A percentile compares a stretch with the other conserved stretches of the same genome.
Evolutionary conservation across 345 rosid species (phyloP).

Genomic region (Rhodamnia rubescens): DNA sequence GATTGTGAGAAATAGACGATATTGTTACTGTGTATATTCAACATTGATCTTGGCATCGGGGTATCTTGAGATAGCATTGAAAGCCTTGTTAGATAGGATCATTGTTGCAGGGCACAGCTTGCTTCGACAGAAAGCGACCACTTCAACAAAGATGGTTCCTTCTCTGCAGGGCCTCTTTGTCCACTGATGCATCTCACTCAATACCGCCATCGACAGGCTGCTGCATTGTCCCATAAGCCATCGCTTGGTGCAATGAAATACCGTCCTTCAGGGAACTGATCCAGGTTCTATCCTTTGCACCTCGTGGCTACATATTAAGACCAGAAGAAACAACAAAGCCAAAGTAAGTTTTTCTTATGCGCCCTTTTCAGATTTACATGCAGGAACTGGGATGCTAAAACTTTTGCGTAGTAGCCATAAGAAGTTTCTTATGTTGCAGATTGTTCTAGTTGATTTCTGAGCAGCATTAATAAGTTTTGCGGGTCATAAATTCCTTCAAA

Average conservation of each 20-base stretch:
- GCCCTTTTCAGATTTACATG: background rate
- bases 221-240: slow-evolving; percentile 28
- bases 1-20: background rate
- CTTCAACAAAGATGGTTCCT: slow-evolving; percentile 5
- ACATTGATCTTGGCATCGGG: slow-evolving; percentile 11
- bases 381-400: background rate
- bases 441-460: background rate
- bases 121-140: slow-evolving; percentile 8
- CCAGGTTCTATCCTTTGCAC: slow-evolving; percentile 7
- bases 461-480: background rate
- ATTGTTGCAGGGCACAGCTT: slow-evolving; percentile 15
- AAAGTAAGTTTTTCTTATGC: background rate
- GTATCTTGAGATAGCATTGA: slow-evolving; percentile 11
- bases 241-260: no score
- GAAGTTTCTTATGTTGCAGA: background rate
- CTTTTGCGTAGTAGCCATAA: background rate
- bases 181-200: slow-evolving; percentile 27
- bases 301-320: slow-evolving; percentile 7
- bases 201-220: slow-evolving; percentile 16
- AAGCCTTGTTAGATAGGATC: slow-evolving; percentile 14
- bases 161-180: slow-evolving; percentile 17
- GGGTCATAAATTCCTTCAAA: background rate
- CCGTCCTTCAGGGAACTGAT: slow-evolving; percentile 15
- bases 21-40: slow-evolving; percentile 16
- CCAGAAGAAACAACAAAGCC: background rate